phyloP scores from a whole-genome alignment of 345 rosid genomes.

The Xanthoceras sorbifolium region DNA sequence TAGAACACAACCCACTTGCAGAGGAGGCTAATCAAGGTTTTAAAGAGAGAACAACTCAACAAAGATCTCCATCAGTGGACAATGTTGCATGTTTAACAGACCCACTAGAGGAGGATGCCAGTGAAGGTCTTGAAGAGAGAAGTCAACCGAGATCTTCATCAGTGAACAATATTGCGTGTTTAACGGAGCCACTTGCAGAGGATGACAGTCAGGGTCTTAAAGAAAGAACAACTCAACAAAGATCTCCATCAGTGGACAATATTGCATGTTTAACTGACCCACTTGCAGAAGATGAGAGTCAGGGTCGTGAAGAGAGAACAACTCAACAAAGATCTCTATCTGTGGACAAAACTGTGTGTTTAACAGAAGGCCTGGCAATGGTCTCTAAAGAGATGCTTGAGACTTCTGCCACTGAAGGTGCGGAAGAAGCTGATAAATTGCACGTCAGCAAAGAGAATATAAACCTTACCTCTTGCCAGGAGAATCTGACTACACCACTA shows the following conservation, averaged over 20 bases:
- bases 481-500: slow-evolving; percentile 21
- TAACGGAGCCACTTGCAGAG: neutral
- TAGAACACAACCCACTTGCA: slow-evolving; percentile 36
- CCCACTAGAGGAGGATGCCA: neutral
- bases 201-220: neutral
- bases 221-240: neutral
- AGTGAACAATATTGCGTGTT: slow-evolving; percentile 27
- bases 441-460: slow-evolving; percentile 20
- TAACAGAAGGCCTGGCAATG: slow-evolving; percentile 14
- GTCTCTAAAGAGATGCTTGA: slow-evolving; percentile 36
- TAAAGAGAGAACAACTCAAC: slow-evolving; percentile 28
- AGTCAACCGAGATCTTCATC: slow-evolving; percentile 12
- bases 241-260: neutral
- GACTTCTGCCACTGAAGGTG: slow-evolving; percentile 24
- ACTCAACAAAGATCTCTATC: slow-evolving; percentile 21
- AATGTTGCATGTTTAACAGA: slow-evolving; percentile 13
- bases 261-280: neutral
- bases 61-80: slow-evolving; percentile 23
- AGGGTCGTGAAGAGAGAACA: slow-evolving; percentile 24
- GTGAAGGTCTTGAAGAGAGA: neutral
- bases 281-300: slow-evolving; percentile 15
- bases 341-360: slow-evolving; percentile 25
- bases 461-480: slow-evolving; percentile 15
- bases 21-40: slow-evolving; percentile 22
- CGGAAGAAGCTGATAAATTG: slow-evolving; percentile 27